These are phyloP conservation scores for Cicer yamashitae DNA, from an alignment of 306 rosid genomes.

Conservation along the genomic window DNA sequence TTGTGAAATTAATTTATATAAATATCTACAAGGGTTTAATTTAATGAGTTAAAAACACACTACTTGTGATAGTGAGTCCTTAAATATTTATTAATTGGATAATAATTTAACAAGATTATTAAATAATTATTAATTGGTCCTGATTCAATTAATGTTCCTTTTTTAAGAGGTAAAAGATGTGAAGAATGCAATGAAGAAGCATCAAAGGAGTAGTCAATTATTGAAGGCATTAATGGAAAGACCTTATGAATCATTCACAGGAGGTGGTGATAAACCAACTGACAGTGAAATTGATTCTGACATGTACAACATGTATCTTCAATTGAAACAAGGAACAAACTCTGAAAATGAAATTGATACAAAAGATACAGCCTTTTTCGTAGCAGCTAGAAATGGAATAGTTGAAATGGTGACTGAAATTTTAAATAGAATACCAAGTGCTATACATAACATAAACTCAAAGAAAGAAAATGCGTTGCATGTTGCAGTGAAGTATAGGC, in stretches of 20 bases:
- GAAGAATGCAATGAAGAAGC: constrained; percentile 41
- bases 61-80: not conserved
- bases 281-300: not conserved
- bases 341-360: too few species aligned
- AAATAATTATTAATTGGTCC: too few species aligned
- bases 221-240: constrained; percentile 49
- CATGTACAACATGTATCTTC: not conserved
- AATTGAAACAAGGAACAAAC: too few species aligned
- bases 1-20: constrained; percentile 20
- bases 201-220: constrained; percentile 55
- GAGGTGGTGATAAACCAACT: constrained; percentile 38
- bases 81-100: too few species aligned
- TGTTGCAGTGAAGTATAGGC: constrained; percentile 39
- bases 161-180: not conserved
- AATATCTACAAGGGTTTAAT: not conserved
- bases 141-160: too few species aligned
- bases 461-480: constrained; percentile 43
- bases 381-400: constrained; percentile 48
- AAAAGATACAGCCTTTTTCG: constrained; percentile 31
- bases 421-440: not conserved
- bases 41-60: not conserved
- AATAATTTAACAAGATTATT: too few species aligned
- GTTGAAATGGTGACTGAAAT: constrained; percentile 44
- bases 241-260: constrained; percentile 34
- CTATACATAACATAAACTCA: constrained; percentile 38